phyloP scores from a whole-genome alignment of 768 basidiomycete species.

The Suillus paluster region DNA sequence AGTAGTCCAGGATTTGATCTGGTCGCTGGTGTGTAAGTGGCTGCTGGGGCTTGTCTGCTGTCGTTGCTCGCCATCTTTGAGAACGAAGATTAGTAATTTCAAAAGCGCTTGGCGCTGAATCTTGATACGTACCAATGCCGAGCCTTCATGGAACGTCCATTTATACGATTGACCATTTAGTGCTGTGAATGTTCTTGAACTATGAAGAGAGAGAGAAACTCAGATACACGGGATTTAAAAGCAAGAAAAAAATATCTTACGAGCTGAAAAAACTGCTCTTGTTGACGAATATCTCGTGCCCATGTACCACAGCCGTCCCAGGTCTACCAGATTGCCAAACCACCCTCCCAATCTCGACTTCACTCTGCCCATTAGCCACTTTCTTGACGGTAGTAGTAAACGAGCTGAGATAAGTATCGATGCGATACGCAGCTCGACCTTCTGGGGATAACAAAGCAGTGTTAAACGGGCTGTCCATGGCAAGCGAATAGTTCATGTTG shows the following conservation, averaged over 20 bases:
- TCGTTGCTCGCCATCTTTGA: slow-evolving; percentile 37
- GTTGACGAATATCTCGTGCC: slow-evolving; percentile 28
- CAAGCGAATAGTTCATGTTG: slow-evolving; percentile 36
- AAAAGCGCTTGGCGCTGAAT: not conserved
- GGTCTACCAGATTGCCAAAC: slow-evolving; percentile 36
- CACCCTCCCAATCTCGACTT: slow-evolving; percentile 32
- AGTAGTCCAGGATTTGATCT: slow-evolving; percentile 33
- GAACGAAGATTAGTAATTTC: not conserved
- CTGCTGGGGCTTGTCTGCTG: slow-evolving; percentile 36
- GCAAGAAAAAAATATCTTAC: slow-evolving; percentile 22
- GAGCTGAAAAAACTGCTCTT: slow-evolving; percentile 35
- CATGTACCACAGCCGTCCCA: slow-evolving; percentile 29
- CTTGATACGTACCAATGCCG: slow-evolving; percentile 33
- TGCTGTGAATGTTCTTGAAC: slow-evolving; percentile 38
- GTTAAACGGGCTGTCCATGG: slow-evolving; percentile 36
- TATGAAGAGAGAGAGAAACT: slow-evolving; percentile 7
- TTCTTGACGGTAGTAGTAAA: slow-evolving; percentile 27
- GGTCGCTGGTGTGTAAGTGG: slow-evolving; percentile 31
- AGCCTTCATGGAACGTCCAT: slow-evolving; percentile 38
- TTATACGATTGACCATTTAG: slow-evolving; percentile 39
- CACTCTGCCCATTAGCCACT: slow-evolving; percentile 25
- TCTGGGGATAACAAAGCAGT: slow-evolving; percentile 35
- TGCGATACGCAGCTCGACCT: slow-evolving; percentile 31
- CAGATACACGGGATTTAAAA: not conserved
- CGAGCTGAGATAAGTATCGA: slow-evolving; percentile 28